phyloP scores from a whole-genome alignment of 2,329 filamentous ascomycete species.

The Curvularia sp. region DNA sequence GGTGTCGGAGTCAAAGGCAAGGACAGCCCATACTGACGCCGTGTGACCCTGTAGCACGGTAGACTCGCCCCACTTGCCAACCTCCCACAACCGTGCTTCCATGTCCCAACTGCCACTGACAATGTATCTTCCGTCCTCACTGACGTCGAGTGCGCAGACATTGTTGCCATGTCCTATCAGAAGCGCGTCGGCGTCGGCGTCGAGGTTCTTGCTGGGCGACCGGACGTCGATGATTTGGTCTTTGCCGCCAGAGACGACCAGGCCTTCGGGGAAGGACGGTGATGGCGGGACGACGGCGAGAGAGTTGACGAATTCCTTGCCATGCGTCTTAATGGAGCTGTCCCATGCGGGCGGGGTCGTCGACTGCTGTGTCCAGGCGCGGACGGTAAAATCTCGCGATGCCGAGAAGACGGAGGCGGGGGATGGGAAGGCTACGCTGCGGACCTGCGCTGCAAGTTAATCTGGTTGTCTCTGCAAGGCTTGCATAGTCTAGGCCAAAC shows the following conservation, averaged over 20 bases:
- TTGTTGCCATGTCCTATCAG: slow-evolving; percentile 87
- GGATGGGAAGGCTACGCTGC: slow-evolving; percentile 79
- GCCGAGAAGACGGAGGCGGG: slow-evolving; percentile 79
- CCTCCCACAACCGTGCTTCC: slow-evolving; percentile 83
- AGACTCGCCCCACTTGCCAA: slow-evolving; percentile 84
- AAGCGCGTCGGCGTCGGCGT: slow-evolving; percentile 83
- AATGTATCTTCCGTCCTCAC: slow-evolving; percentile 73
- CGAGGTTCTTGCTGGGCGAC: slow-evolving; percentile 69
- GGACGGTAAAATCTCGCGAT: slow-evolving; percentile 89
- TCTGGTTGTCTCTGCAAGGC: too few species aligned
- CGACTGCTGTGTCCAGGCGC: slow-evolving; percentile 78
- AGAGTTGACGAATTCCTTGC: slow-evolving; percentile 86
- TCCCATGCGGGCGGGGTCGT: slow-evolving; percentile 75
- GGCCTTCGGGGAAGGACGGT: slow-evolving; percentile 73
- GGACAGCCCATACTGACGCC: slow-evolving; percentile 87
- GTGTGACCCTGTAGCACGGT: slow-evolving; percentile 76
- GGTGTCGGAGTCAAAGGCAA: slow-evolving; percentile 79
- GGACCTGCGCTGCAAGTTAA: slow-evolving; percentile 68
- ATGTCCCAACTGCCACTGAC: slow-evolving; percentile 95
- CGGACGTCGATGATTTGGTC: slow-evolving; percentile 93
- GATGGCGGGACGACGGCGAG: slow-evolving; percentile 78
- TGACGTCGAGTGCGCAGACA: slow-evolving; percentile 84
- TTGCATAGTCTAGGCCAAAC: neutral
- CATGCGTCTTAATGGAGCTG: slow-evolving; percentile 77
- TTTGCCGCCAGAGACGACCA: slow-evolving; percentile 86